Percentiles rank a stretch among this genome's conserved stretches.
Evolutionary conservation across 2,329 filamentous ascomycete species (phyloP).

Genomic region (Neonectria neomacrospora): DNA sequence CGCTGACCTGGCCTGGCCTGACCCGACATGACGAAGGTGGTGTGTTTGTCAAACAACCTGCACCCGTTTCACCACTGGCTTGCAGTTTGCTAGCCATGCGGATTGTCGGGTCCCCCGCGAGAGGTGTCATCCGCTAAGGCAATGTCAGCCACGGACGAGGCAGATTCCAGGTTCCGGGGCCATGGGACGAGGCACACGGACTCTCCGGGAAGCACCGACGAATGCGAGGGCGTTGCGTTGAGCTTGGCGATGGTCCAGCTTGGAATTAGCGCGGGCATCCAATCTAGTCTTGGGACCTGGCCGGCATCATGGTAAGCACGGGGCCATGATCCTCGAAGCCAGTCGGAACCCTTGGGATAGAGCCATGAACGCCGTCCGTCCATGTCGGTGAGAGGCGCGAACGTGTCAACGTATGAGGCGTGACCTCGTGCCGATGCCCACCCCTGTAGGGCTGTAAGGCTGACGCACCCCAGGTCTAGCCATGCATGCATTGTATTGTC

Average conservation of each 20-base stretch:
- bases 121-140: slow-evolving; percentile 15
- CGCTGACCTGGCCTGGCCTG: neutral
- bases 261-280: neutral
- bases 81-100: slow-evolving; percentile 12
- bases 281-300: neutral
- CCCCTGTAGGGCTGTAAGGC: slow-evolving; percentile 44
- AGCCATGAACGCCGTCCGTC: neutral
- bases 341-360: neutral
- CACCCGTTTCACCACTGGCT: neutral
- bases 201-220: neutral
- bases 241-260: neutral
- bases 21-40: neutral
- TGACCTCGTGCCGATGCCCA: slow-evolving; percentile 1
- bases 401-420: neutral
- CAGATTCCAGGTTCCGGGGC: slow-evolving; percentile 5
- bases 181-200: neutral
- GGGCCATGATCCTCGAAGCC: neutral
- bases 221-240: slow-evolving; percentile 11
- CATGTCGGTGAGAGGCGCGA: neutral
- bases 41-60: neutral
- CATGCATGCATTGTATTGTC: neutral
- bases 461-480: slow-evolving; percentile 19
- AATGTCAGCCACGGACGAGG: slow-evolving; percentile 18
- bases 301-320: neutral
- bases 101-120: slow-evolving; percentile 10